A percentile compares a stretch with the other conserved stretches of the same genome.
phyloP scores from a whole-genome alignment of 148 eudicot species.

The Gaultheria prostrata region DNA sequence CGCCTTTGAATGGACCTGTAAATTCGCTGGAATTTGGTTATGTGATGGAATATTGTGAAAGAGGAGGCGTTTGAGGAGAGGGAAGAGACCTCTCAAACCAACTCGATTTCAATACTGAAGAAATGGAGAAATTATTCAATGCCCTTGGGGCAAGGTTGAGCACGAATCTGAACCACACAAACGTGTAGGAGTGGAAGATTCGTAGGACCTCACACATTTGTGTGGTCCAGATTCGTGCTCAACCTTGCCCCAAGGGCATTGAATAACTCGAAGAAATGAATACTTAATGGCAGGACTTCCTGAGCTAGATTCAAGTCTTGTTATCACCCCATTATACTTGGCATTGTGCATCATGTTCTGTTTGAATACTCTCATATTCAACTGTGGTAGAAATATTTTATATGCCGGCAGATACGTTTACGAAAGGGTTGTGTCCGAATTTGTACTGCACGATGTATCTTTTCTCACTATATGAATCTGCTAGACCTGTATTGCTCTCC shows the following conservation, averaged over 20 bases:
- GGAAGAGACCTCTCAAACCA: not conserved
- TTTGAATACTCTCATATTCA: not conserved
- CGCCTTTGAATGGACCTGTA: conserved; percentile 34
- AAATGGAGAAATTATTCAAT: not conserved
- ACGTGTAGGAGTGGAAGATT: too few relatives aligned
- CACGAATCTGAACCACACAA: too few relatives aligned
- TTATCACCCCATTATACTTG: not conserved
- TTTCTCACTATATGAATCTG: too few relatives aligned
- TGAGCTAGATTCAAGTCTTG: not conserved
- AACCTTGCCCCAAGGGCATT: too few relatives aligned
- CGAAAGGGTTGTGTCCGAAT: too few relatives aligned
- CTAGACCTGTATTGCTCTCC: too few relatives aligned
- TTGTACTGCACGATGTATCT: too few relatives aligned
- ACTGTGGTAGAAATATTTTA: too few relatives aligned
- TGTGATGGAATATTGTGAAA: not conserved
- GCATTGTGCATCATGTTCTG: not conserved
- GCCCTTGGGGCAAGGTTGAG: too few relatives aligned
- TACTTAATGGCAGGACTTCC: not conserved
- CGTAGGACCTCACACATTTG: too few relatives aligned
- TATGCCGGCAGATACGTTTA: not conserved
- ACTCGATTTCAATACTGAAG: not conserved
- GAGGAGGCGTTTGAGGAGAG: not conserved
- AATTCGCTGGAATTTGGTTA: not conserved
- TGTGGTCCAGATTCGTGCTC: too few relatives aligned
- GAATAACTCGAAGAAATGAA: too few relatives aligned